Conservation (phyloP, 1,139 yeast species). For the Geotrichum aggregatum region DNA sequence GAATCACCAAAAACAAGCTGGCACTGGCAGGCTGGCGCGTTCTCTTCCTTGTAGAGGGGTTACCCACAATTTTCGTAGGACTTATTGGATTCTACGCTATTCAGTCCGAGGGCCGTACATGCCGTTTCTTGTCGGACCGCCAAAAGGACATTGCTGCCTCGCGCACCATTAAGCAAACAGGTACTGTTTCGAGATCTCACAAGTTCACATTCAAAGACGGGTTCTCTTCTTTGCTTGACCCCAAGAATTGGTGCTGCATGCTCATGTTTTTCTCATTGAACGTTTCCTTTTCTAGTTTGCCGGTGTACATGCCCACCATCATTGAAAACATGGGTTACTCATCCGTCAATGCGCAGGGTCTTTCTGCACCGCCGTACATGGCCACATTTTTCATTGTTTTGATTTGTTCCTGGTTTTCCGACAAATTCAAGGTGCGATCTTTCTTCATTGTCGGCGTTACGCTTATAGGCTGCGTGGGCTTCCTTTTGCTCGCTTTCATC, state of each 20-base stretch:
- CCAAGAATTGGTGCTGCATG: conserved; percentile 25
- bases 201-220: conserved; percentile 6
- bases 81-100: conserved; percentile 18
- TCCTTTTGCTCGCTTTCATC: conserved; percentile 24
- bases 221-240: conserved; percentile 19
- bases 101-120: conserved; percentile 11
- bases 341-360: conserved; percentile 29
- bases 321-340: conserved; percentile 28
- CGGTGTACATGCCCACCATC: conserved; percentile 28
- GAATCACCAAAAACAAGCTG: conserved; percentile 14
- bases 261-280: conserved; percentile 17
- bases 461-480: conserved; percentile 26
- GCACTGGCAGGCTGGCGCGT: conserved; percentile 20
- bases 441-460: conserved; percentile 22
- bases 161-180: conserved; percentile 18
- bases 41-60: conserved; percentile 20
- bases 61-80: conserved; percentile 20
- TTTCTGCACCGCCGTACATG: conserved; percentile 29
- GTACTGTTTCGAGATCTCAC: conserved; percentile 11
- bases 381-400: conserved; percentile 25
- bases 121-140: conserved; percentile 14
- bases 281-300: conserved; percentile 25
- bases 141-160: conserved; percentile 21
- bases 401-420: conserved; percentile 24
- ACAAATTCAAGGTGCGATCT: conserved; percentile 25